Percentiles rank a stretch among this genome's conserved stretches.
phyloP scores from a whole-genome alignment of 805 yeast species.

The Ogataea zsoltii region DNA sequence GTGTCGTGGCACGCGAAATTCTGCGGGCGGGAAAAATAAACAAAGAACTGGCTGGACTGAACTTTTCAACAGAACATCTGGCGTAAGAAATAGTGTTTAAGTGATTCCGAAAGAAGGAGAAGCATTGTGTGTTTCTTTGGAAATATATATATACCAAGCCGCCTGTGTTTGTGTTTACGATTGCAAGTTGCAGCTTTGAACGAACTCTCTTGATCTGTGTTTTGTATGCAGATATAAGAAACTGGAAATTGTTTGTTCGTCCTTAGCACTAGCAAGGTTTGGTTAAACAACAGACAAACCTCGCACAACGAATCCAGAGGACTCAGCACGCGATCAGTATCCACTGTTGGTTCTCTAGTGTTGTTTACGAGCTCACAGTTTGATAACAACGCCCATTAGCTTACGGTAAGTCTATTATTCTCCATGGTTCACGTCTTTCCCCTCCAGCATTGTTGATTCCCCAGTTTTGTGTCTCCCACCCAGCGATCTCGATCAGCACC shows the following conservation, averaged over 20 bases:
- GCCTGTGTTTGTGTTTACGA: constrained; percentile 1
- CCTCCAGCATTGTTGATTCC: too few species aligned
- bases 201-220: neutral
- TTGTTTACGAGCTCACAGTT: neutral
- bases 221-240: constrained; percentile 6
- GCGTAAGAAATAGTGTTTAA: neutral
- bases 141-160: neutral
- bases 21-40: constrained; percentile 4
- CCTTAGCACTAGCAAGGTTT: constrained; percentile 5
- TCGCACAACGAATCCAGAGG: neutral
- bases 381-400: constrained; percentile 1
- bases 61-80: constrained; percentile 3
- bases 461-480: too few species aligned
- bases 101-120: neutral
- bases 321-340: neutral
- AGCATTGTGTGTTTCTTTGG: neutral
- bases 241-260: constrained; percentile 4
- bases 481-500: too few species aligned
- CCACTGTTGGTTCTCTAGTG: neutral
- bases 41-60: constrained; percentile 2
- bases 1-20: neutral
- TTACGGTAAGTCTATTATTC: constrained; percentile 7
- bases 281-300: neutral
- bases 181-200: neutral
- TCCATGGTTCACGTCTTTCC: neutral